phyloP scores from a whole-genome alignment of 805 yeast species.

The Priceomyces castillae region DNA sequence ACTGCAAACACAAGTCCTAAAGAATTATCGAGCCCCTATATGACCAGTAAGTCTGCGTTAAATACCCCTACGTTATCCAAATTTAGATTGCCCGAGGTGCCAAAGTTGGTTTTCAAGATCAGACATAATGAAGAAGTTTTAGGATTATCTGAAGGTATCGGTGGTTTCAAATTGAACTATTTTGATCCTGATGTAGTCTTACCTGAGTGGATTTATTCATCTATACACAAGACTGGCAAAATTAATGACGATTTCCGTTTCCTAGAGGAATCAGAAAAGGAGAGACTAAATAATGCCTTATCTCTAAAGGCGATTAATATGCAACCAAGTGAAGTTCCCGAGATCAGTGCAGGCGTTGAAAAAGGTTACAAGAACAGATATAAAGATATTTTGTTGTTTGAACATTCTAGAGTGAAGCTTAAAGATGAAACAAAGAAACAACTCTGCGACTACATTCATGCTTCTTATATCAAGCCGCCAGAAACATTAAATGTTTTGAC shows the following conservation, averaged over 20 bases:
- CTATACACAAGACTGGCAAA: conserved; percentile 13
- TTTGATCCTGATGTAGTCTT: conserved; percentile 39
- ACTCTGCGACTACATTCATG: conserved; percentile 72
- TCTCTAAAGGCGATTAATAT: conserved; percentile 11
- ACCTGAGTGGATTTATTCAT: conserved; percentile 30
- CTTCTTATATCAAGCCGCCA: conserved; percentile 56
- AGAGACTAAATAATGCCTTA: conserved; percentile 50
- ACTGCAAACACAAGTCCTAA: neutral
- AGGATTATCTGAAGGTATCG: conserved; percentile 9
- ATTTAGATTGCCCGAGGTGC: conserved; percentile 49
- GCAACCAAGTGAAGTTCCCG: conserved; percentile 28
- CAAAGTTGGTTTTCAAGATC: conserved; percentile 37
- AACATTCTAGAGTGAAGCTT: conserved; percentile 76
- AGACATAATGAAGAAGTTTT: conserved; percentile 53
- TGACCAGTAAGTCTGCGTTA: neutral
- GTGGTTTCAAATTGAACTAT: conserved; percentile 21
- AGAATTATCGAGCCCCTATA: neutral
- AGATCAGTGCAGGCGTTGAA: conserved; percentile 74
- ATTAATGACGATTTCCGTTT: conserved; percentile 48
- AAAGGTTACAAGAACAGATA: conserved; percentile 80
- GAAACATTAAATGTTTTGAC: conserved; percentile 11
- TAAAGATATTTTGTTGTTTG: conserved; percentile 84
- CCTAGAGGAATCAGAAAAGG: conserved; percentile 68
- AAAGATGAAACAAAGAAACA: conserved; percentile 15
- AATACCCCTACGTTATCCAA: conserved; percentile 46